phyloP scores from a whole-genome alignment of 2,329 filamentous ascomycete species.

The Myriangium duriaei region DNA sequence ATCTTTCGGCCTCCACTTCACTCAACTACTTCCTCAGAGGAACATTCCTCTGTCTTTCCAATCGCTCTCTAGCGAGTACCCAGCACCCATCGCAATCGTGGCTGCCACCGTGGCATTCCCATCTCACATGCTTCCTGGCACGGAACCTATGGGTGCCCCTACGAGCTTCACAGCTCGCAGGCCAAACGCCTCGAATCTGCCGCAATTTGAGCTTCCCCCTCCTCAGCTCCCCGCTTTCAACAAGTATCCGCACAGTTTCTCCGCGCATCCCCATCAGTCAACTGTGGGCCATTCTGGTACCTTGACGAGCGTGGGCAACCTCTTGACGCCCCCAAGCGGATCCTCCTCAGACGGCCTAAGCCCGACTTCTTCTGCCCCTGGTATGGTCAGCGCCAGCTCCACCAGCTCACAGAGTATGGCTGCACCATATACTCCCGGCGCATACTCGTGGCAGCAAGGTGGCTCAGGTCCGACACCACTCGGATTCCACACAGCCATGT shows the following conservation, averaged over 20 bases:
- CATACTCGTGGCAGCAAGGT: conserved; percentile 47
- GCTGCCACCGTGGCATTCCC: conserved; percentile 49
- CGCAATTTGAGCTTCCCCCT: conserved; percentile 56
- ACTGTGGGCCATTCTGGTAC: conserved; percentile 32
- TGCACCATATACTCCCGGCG: conserved; percentile 46
- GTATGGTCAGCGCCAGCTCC: conserved; percentile 46
- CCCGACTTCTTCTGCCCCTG: conserved; percentile 43
- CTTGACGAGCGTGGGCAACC: conserved; percentile 44
- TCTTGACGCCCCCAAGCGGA: conserved; percentile 51
- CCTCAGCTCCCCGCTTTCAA: conserved; percentile 40
- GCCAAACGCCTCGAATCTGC: conserved; percentile 55
- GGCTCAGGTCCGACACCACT: conserved; percentile 45
- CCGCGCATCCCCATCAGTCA: conserved; percentile 18
- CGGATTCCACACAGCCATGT: conserved; percentile 35
- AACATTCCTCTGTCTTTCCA: too few species aligned
- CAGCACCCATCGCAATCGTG: conserved; percentile 37
- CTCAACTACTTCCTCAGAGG: too few species aligned
- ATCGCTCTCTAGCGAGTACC: not conserved
- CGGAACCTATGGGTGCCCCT: conserved; percentile 48
- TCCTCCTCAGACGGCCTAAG: conserved; percentile 49
- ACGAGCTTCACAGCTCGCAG: conserved; percentile 59
- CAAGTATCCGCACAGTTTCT: conserved; percentile 32
- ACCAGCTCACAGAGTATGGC: conserved; percentile 42
- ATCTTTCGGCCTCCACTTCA: too few species aligned
- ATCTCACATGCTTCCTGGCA: conserved; percentile 49